Conservation (phyloP, 371 early-diverging fungal genomes). For the Capillidium rhysosporum region DNA sequence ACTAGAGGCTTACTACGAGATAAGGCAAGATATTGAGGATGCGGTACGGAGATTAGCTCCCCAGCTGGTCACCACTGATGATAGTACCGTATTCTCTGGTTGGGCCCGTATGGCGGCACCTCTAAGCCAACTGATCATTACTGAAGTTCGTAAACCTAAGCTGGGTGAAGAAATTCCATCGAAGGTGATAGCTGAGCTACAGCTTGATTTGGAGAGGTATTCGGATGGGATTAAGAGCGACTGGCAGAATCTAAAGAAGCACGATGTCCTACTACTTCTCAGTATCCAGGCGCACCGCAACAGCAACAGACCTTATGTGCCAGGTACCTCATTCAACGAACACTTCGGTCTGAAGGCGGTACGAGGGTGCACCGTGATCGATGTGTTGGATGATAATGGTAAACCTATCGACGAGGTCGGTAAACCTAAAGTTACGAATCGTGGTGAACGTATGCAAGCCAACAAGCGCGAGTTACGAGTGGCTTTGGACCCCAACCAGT, state of each 20-base stretch:
- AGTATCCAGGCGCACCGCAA: conserved; percentile 36
- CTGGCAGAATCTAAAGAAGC: conserved; percentile 70
- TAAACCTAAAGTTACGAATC: conserved; percentile 19
- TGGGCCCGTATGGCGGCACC: conserved; percentile 82
- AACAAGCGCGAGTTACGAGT: conserved; percentile 50
- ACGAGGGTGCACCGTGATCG: conserved; percentile 72
- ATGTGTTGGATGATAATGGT: conserved; percentile 53
- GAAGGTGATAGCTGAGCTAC: conserved; percentile 52
- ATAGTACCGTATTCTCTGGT: conserved; percentile 53
- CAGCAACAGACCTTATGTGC: conserved; percentile 13
- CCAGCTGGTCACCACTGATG: conserved; percentile 14
- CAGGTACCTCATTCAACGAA: conserved; percentile 18
- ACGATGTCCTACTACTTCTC: conserved; percentile 64
- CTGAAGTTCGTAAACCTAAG: conserved; percentile 51
- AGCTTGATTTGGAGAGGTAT: conserved; percentile 35
- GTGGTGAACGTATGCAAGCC: conserved; percentile 22
- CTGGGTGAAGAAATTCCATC: conserved; percentile 56
- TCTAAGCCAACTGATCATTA: conserved; percentile 33
- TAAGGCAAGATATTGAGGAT: conserved; percentile 78
- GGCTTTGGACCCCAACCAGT: conserved; percentile 69
- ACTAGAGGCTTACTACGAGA: conserved; percentile 55
- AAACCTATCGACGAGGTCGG: conserved; percentile 31
- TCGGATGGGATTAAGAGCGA: conserved; percentile 50
- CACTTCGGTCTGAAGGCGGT: conserved; percentile 57
- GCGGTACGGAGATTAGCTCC: conserved; percentile 65